Evolutionary conservation across 192 early-diverging fungal species (phyloP), one percentile per base, ranked within the genome.

Genomic region (Podila horticola): DNA sequence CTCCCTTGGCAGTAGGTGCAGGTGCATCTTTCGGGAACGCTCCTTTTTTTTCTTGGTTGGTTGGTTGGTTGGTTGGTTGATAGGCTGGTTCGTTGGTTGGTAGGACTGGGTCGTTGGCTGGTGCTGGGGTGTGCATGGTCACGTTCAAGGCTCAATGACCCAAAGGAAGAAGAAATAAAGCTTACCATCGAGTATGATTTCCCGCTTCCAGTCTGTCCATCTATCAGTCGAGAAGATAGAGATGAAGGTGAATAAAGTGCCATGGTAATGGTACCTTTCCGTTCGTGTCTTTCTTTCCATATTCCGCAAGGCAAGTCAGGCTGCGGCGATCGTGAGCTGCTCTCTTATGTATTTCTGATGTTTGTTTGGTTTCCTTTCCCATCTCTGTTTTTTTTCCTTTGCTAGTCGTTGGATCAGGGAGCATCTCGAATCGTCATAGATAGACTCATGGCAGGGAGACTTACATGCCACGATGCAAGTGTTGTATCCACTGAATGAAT

Each of bases 381-480:
- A 55, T 55, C 62, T 45, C 5, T 64, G 28, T 45, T 41, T 64
- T 10, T 41, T 45, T 45, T 8, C 41, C 1, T 45, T 45, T 45
- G 41, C 41, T 12, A 45, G 41, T 45, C 41, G 41, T 24, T 55
- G 52, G 52, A 55, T n/a, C 57, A 33, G 28, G 65, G n/a, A 66
- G 20, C 17, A 20, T 64, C 66, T 24, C 51, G 12, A 57, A 64
- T 22, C 17, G 17, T 55, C 22, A 22, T 45, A 72, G 60, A 28
- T 4, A 73, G 58, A 17, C 41, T 13, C 28, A 51, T 70, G 20
- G 55, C 33, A 57, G 26, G 36, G 73, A 57, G 33, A 76, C 87
- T 86, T 90, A 92, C 89, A 98, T 17, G 97, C 97, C 82, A 98
- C 97, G 49, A 98, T 91, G 84, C 95, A 97, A 51, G 90, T 92